phyloP scores from a whole-genome alignment of 768 basidiomycete genomes.

The Leccinum sublutescens region DNA sequence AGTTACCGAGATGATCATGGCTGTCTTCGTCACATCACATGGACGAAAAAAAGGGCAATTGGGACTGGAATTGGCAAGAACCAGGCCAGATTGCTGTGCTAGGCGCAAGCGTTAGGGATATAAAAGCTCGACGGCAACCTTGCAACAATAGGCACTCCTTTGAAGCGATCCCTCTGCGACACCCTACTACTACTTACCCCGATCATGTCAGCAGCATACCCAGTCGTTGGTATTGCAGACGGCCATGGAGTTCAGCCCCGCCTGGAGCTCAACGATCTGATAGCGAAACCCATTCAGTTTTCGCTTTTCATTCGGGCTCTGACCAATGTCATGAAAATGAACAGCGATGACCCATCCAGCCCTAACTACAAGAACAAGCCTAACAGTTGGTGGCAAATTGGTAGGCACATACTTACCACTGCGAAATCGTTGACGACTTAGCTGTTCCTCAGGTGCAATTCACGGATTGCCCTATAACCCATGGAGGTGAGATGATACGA shows the following conservation, averaged over 20 bases:
- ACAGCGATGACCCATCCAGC: not conserved
- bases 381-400: constrained; percentile 24
- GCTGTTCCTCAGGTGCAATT: constrained; percentile 7
- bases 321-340: too few relatives aligned
- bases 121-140: not conserved
- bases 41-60: not conserved
- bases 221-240: too few relatives aligned
- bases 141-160: not conserved
- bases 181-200: too few relatives aligned
- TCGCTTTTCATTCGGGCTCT: too few relatives aligned
- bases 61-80: not conserved
- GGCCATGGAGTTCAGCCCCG: too few relatives aligned
- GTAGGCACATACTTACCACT: not conserved
- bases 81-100: not conserved
- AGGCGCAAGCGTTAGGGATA: not conserved
- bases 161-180: not conserved
- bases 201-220: too few relatives aligned
- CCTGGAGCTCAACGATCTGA: too few relatives aligned
- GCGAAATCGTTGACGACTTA: not conserved
- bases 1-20: not conserved
- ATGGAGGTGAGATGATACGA: constrained; percentile 8
- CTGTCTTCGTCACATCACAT: not conserved
- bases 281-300: too few relatives aligned
- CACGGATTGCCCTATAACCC: constrained; percentile 19
- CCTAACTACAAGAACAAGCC: constrained; percentile 14